These are phyloP conservation scores for Dunaliella sp. DNA, from an alignment of 139 green algal genomes.

Conservation along the genomic window DNA sequence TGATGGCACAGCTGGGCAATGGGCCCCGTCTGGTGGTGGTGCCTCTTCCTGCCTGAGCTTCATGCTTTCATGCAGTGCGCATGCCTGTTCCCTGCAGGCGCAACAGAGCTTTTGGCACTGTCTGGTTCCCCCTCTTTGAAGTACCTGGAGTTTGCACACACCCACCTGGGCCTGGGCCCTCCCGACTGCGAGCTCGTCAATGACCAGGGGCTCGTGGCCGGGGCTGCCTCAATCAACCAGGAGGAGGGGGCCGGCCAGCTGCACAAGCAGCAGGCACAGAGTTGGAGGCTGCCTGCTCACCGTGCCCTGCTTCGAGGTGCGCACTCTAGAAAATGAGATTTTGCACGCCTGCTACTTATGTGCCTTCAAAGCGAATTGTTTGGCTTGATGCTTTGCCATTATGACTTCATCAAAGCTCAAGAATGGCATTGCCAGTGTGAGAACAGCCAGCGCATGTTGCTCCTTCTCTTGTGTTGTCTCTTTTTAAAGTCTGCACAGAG, in stretches of 20 bases:
- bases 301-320: neutral
- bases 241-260: neutral
- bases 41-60: no score
- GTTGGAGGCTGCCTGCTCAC: neutral
- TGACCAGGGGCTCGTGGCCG: no score
- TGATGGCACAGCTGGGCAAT: no score
- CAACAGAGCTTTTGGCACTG: neutral
- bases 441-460: no score
- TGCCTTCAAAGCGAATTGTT: neutral
- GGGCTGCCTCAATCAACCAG: conserved; percentile 24
- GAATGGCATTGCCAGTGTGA: no score
- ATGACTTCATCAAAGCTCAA: neutral
- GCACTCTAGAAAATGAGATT: no score
- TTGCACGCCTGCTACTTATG: no score
- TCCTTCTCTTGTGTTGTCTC: no score
- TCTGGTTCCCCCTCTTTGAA: neutral
- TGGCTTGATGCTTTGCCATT: neutral
- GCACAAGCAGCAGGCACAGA: neutral
- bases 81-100: neutral
- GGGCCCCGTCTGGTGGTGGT: no score
- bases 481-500: neutral
- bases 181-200: conserved; percentile 41
- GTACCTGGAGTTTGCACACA: neutral
- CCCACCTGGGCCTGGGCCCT: conserved; percentile 28
- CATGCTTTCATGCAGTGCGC: no score